Evolutionary conservation across 1,284 basidiomycete species (phyloP).

Genomic region (Tranzscheliella williamsii): DNA sequence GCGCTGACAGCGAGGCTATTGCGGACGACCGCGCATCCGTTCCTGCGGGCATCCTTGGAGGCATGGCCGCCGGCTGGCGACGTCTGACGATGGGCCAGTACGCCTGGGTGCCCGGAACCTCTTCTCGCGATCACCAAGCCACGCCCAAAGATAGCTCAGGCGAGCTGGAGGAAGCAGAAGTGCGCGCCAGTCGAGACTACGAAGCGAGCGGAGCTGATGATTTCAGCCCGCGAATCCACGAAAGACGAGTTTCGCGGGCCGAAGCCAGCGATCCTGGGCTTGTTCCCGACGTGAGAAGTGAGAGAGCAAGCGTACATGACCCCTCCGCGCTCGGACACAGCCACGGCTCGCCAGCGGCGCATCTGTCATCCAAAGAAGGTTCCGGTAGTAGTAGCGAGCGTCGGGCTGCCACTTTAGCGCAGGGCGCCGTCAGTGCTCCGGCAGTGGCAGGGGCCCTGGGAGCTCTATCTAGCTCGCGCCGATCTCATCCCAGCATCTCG

Average conservation of each 20-base stretch:
- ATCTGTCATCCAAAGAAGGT: conserved; percentile 18
- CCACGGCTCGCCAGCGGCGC: conserved; percentile 11
- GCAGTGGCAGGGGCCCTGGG: not conserved
- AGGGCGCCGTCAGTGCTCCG: not conserved
- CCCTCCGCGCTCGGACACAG: conserved; percentile 25
- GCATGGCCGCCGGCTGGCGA: conserved; percentile 40
- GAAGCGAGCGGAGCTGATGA: no score
- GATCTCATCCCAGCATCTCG: conserved; percentile 16
- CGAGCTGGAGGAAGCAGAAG: conserved; percentile 17
- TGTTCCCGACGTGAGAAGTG: conserved; percentile 29
- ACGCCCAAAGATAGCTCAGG: conserved; percentile 7
- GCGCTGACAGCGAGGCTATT: not conserved
- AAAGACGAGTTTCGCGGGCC: conserved; percentile 6
- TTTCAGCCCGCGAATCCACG: conserved; percentile 8
- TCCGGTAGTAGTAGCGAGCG: conserved; percentile 24
- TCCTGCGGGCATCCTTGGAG: conserved; percentile 33
- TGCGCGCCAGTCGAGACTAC: conserved; percentile 10
- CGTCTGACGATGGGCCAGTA: conserved; percentile 43
- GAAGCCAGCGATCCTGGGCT: conserved; percentile 20
- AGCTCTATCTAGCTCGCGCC: conserved; percentile 1
- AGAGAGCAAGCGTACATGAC: conserved; percentile 34
- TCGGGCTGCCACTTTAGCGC: not conserved
- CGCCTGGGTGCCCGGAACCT: conserved; percentile 24
- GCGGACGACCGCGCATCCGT: conserved; percentile 13
- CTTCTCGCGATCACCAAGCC: not conserved